These are phyloP conservation scores for Hymenoscyphus linearis DNA, from an alignment of 2,329 filamentous ascomycete species.

Conservation along the genomic window DNA sequence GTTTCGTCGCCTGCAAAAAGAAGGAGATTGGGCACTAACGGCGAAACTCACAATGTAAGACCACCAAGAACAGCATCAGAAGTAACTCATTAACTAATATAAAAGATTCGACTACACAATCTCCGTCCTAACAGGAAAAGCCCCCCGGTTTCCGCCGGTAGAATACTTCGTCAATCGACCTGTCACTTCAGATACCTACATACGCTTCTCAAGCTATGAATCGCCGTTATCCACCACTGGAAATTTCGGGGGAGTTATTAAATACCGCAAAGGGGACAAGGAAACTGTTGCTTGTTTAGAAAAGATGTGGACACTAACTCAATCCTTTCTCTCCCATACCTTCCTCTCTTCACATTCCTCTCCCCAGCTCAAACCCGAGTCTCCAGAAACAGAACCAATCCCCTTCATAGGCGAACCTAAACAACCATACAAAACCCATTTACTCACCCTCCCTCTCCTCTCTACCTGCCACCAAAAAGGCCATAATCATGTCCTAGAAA, in stretches of 20 bases:
- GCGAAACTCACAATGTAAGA: slow-evolving; percentile 15
- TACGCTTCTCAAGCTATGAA: neutral
- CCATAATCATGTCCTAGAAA: slow-evolving; percentile 3
- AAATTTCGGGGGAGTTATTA: neutral
- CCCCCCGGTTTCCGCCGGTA: slow-evolving; percentile 12
- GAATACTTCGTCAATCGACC: slow-evolving; percentile 7
- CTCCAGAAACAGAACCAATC: neutral
- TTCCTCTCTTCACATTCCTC: neutral
- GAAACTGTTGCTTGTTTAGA: neutral
- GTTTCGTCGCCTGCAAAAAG: slow-evolving; percentile 7
- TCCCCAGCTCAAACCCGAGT: neutral
- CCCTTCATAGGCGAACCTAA: slow-evolving; percentile 7
- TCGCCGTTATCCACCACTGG: neutral
- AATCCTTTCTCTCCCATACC: neutral
- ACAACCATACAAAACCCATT: slow-evolving; percentile 9
- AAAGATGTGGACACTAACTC: neutral
- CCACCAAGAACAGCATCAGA: neutral
- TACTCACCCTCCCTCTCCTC: slow-evolving; percentile 12
- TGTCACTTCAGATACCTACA: neutral
- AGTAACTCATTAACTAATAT: neutral
- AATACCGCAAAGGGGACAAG: neutral
- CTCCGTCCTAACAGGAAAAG: slow-evolving; percentile 13
- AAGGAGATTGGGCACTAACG: slow-evolving; percentile 8
- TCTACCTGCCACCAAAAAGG: slow-evolving; percentile 10
- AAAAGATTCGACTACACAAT: slow-evolving; percentile 16